These are phyloP conservation scores for Dryas octopetala DNA, from an alignment of 306 rosid species.

Conservation along the genomic window DNA sequence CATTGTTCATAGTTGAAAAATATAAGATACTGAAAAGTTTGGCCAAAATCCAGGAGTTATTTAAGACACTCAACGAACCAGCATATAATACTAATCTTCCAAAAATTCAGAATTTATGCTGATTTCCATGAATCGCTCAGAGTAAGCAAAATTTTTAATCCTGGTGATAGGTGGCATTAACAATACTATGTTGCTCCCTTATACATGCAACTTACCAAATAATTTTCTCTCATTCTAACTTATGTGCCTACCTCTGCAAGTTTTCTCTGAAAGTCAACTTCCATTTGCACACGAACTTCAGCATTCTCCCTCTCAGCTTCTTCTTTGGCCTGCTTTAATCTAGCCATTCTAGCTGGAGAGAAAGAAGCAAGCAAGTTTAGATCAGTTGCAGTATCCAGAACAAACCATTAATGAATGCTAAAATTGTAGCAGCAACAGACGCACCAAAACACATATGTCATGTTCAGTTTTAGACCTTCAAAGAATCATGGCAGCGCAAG, in stretches of 20 bases:
- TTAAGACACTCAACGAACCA: neutral
- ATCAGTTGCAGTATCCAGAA: constrained; percentile 8
- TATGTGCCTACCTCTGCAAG: constrained; percentile 11
- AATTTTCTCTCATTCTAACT: neutral
- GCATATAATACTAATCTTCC: neutral
- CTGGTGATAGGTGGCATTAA: neutral
- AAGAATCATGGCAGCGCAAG: too few species aligned
- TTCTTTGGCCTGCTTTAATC: constrained; percentile 1
- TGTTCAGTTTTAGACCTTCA: too few species aligned
- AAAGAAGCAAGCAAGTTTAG: neutral
- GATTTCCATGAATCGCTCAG: neutral
- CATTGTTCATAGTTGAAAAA: neutral
- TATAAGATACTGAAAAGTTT: neutral
- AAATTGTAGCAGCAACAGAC: neutral
- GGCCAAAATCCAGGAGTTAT: too few species aligned
- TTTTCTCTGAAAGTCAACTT: constrained; percentile 14
- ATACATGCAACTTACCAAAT: neutral
- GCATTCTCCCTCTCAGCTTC: constrained; percentile 10
- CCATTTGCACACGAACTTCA: constrained; percentile 3
- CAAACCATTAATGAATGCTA: neutral
- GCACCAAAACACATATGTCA: too few species aligned
- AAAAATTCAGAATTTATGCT: neutral
- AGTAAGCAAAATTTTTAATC: neutral
- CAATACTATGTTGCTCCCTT: too few species aligned
- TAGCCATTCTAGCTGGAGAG: constrained; percentile 3